Conservation (phyloP, 2,329 filamentous ascomycete genomes). For the Colletotrichum godetiae region DNA sequence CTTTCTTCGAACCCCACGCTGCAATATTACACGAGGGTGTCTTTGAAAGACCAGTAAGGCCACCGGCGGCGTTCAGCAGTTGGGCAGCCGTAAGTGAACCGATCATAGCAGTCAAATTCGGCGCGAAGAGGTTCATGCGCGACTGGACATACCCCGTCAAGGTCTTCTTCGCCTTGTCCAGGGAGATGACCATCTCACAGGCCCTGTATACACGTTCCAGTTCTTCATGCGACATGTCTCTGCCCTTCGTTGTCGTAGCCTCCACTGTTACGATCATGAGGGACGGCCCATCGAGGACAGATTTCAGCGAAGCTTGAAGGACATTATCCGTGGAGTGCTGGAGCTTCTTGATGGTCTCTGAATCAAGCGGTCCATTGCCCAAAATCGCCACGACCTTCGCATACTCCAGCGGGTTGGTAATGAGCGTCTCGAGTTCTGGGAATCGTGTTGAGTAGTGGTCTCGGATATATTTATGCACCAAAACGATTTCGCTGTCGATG, state of each 20-base stretch:
- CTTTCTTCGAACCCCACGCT: constrained; percentile 90
- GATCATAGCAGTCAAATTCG: constrained; percentile 90
- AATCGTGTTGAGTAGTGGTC: constrained; percentile 96
- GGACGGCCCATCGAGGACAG: constrained; percentile 87
- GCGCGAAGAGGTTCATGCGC: constrained; percentile 95
- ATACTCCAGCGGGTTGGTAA: constrained; percentile 94
- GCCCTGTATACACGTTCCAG: constrained; percentile 79
- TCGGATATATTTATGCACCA: constrained; percentile 95
- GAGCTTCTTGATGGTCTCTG: constrained; percentile 81
- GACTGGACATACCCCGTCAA: constrained; percentile 96
- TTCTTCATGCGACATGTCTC: constrained; percentile 79
- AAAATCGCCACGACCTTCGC: constrained; percentile 95
- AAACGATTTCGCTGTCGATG: constrained; percentile 91
- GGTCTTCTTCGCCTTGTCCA: constrained; percentile 87
- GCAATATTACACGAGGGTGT: constrained; percentile 94
- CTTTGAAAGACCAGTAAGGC: constrained; percentile 87
- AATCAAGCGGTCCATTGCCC: constrained; percentile 89
- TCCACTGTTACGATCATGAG: constrained; percentile 97
- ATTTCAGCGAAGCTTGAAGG: constrained; percentile 78
- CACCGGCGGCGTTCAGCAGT: constrained; percentile 94
- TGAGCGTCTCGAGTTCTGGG: constrained; percentile 88
- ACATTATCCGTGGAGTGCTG: constrained; percentile 83
- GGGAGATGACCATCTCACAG: constrained; percentile 87
- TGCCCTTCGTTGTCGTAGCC: constrained; percentile 88
- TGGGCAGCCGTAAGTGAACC: constrained; percentile 94